Percentiles rank a stretch among this genome's conserved stretches.
These are phyloP conservation scores for Mycena kentingensis DNA, from an alignment of 768 basidiomycete species.

Conservation along the genomic window DNA sequence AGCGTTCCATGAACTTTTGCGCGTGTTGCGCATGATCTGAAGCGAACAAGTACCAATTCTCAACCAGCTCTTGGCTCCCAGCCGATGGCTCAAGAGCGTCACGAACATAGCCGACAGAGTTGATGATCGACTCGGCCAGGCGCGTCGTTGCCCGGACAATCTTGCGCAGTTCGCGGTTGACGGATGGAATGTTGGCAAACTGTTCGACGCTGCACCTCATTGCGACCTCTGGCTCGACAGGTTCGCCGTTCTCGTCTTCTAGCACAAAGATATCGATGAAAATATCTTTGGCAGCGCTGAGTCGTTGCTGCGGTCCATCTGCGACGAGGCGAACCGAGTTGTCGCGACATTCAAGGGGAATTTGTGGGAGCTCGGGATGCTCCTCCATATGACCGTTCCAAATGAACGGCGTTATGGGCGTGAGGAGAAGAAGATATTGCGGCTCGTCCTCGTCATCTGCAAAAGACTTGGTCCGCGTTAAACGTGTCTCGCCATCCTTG, in stretches of 20 bases:
- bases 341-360: constrained; percentile 84
- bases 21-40: constrained; percentile 93
- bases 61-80: constrained; percentile 81
- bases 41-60: constrained; percentile 96
- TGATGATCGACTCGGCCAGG: constrained; percentile 89
- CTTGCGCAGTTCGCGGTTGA: constrained; percentile 88
- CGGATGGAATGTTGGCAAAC: constrained; percentile 87
- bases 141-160: constrained; percentile 88
- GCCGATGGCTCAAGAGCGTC: constrained; percentile 58
- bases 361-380: constrained; percentile 66
- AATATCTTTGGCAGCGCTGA: constrained; percentile 73
- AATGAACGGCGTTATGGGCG: constrained; percentile 82
- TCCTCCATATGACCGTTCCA: constrained; percentile 89
- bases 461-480: constrained; percentile 40
- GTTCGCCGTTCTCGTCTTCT: constrained; percentile 65
- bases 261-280: constrained; percentile 67
- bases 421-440: constrained; percentile 82
- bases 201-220: constrained; percentile 67
- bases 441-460: constrained; percentile 59
- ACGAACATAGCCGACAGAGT: constrained; percentile 87
- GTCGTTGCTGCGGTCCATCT: constrained; percentile 79
- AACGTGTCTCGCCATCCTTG: constrained; percentile 53
- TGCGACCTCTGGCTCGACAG: constrained; percentile 43
- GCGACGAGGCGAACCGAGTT: constrained; percentile 90
- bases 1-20: constrained; percentile 82